Evolutionary conservation across 345 rosid species (phyloP).

Genomic region (Corchorus capsularis): DNA sequence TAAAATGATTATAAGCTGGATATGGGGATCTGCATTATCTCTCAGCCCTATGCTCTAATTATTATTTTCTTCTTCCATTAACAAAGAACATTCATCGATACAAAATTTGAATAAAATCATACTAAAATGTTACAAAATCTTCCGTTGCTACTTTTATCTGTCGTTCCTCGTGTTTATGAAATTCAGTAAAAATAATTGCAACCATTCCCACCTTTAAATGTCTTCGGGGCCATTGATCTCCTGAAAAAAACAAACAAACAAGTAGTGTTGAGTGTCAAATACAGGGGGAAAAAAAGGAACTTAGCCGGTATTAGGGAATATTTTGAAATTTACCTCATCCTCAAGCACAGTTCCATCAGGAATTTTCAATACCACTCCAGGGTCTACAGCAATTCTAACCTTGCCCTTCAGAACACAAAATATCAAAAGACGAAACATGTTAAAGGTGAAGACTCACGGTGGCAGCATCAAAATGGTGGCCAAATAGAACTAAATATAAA

Average conservation of each 20-base stretch:
- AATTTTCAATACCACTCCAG: slow-evolving; percentile 49
- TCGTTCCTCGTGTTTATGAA: background rate
- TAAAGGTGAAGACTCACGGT: background rate
- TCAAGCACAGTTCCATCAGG: slow-evolving; percentile 45
- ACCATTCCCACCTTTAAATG: slow-evolving; percentile 5
- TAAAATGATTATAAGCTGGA: too few relatives aligned
- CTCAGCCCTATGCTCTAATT: slow-evolving; percentile 6
- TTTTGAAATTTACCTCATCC: slow-evolving; percentile 37
- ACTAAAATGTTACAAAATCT: background rate
- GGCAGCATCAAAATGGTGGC: background rate
- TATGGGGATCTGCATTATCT: background rate
- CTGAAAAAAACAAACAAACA: slow-evolving; percentile 29
- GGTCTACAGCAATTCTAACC: slow-evolving; percentile 45
- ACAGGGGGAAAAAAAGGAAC: background rate
- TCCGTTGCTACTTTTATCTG: background rate
- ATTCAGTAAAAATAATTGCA: background rate
- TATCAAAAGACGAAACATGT: background rate
- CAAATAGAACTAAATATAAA: background rate
- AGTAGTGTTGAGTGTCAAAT: background rate
- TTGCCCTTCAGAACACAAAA: slow-evolving; percentile 35
- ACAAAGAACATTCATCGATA: background rate
- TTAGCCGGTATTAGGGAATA: background rate
- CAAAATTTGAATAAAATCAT: slow-evolving; percentile 5
- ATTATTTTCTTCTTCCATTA: slow-evolving; percentile 7
- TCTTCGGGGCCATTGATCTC: slow-evolving; percentile 38